A percentile compares a stretch with the other conserved stretches of the same genome.
Conservation (phyloP, 768 basidiomycete species). For the Hebeloma cylindrosporum region DNA sequence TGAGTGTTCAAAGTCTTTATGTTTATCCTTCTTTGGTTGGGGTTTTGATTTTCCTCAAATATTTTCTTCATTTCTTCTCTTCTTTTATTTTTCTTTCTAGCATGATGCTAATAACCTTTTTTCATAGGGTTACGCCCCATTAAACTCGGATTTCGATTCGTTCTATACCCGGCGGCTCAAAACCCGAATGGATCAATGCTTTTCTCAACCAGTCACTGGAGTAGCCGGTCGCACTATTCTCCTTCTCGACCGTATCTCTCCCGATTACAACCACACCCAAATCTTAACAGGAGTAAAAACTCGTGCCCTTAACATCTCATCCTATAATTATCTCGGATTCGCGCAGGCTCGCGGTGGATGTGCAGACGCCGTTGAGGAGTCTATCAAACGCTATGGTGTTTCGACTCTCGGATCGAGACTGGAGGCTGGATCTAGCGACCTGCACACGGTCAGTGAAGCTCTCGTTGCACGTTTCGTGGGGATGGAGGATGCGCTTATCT, state of each 20-base stretch:
- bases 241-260: conserved; percentile 79
- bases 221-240: conserved; percentile 93
- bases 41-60: conserved; percentile 1
- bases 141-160: conserved; percentile 98
- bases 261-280: conserved; percentile 80
- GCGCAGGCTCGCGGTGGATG: conserved; percentile 91
- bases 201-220: conserved; percentile 88
- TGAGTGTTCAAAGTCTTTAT: conserved; percentile 53
- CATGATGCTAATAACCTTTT: too few relatives aligned
- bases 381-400: conserved; percentile 79
- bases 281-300: conserved; percentile 76
- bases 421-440: conserved; percentile 83
- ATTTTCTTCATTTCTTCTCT: background rate
- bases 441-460: conserved; percentile 79
- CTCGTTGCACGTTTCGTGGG: conserved; percentile 91
- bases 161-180: conserved; percentile 98
- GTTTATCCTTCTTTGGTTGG: conserved; percentile 2
- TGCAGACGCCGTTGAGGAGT: conserved; percentile 90
- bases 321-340: conserved; percentile 99
- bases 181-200: conserved; percentile 92
- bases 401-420: conserved; percentile 75
- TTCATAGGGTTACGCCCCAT: conserved; percentile 91
- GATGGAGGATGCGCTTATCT: conserved; percentile 84
- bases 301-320: conserved; percentile 93
- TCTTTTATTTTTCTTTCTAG: background rate